A percentile compares a stretch with the other conserved stretches of the same genome.
phyloP scores from a whole-genome alignment of 2,329 filamentous ascomycete species.

The Arthrobotrys sinensis region DNA sequence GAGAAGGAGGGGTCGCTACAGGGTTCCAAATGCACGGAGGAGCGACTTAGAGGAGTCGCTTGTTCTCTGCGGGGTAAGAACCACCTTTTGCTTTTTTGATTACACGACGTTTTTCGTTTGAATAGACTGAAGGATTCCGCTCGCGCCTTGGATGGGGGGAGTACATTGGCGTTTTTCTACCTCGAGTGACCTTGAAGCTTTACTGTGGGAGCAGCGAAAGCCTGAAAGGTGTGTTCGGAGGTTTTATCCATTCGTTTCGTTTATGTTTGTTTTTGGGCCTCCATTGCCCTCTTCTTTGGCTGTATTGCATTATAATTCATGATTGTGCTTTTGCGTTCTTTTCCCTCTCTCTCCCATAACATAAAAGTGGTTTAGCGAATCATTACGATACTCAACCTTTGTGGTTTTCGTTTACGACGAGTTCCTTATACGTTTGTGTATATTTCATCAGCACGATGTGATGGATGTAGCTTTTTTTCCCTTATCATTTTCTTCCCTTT shows the following conservation, averaged over 20 bases:
- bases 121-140: slow-evolving; percentile 11
- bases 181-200: background rate
- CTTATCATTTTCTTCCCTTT: background rate
- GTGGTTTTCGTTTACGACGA: background rate
- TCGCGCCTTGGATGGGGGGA: slow-evolving; percentile 23
- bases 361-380: slow-evolving; percentile 26
- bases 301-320: slow-evolving; percentile 46
- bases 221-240: background rate
- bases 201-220: background rate
- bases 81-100: slow-evolving; percentile 5
- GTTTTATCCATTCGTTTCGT: slow-evolving; percentile 9
- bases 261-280: slow-evolving; percentile 14
- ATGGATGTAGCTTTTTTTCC: background rate
- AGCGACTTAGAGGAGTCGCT: slow-evolving; percentile 42
- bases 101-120: background rate
- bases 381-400: slow-evolving; percentile 1
- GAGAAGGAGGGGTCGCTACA: slow-evolving; percentile 25
- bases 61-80: slow-evolving; percentile 47
- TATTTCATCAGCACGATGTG: background rate
- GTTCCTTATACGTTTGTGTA: background rate
- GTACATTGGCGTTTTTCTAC: slow-evolving; percentile 41
- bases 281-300: background rate
- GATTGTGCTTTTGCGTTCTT: slow-evolving; percentile 13
- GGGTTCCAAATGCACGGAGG: slow-evolving; percentile 45
- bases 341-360: background rate